Evolutionary conservation across 371 early-diverging fungal genomes (phyloP), one percentile per base, ranked within the genome.

Genomic region (Mortierella sp.): DNA sequence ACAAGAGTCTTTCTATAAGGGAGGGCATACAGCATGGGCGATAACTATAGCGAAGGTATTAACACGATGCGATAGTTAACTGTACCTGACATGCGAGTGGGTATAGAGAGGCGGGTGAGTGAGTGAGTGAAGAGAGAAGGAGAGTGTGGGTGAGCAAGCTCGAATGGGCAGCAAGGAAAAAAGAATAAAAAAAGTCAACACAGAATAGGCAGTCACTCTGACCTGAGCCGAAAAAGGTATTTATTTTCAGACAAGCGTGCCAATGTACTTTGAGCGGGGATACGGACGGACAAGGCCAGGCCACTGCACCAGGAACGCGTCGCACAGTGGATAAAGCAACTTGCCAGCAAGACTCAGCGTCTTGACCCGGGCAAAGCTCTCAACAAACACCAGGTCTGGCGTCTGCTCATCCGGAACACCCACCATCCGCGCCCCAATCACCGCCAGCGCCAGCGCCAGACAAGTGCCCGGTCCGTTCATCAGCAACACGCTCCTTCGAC

Each of bases 391-490:
- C 26, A 97, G 86, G 16, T 88, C 89, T 0, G 92, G 91, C 16
- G 81, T 79, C 68, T 89, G 88, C 14, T 94, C 70, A 22, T 92
- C 90, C 5, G 95, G 69, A 1, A 94, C 69, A 87, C 93, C 86
- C 26, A 74, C 26, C 53, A 74, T 75, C 40, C 75, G 66, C 8
- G 79, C 65, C 2, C 77, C 74, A 43, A 85, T 76, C 37, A 82
- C 76, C 13, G 74, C 74, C 40, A 82, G 52, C 22, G 76, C 73
- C 45, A 82, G 53, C 31, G 97, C 94, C 11, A 99, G 90, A 79
- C 98, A 97, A n/a, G 94, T 98, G 9, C 97, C 98, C 0, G 98
- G 99, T 0, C 99, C 99, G 84, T 99, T 99, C 70, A 71, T 67
- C 43, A 79, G 29, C 14, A 72, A 29, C 24, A 77, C 43, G 43